Percentiles rank a stretch among this genome's conserved stretches.
phyloP scores from a whole-genome alignment of 2,329 filamentous ascomycete genomes.

The Aspergillus fumigatiaffinis region DNA sequence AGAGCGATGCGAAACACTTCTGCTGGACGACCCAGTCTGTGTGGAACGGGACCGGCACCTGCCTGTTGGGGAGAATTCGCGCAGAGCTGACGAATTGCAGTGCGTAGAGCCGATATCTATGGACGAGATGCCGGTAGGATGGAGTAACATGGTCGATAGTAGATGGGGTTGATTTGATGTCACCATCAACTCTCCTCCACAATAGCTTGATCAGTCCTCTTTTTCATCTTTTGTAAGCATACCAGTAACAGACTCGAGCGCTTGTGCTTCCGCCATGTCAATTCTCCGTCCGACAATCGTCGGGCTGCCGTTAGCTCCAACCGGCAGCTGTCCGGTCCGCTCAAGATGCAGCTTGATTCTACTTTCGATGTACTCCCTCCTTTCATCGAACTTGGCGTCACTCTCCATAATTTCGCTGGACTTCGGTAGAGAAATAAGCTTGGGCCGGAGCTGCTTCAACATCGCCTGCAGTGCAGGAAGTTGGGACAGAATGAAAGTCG shows the following conservation, averaged over 20 bases:
- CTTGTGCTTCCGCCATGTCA: constrained; percentile 37
- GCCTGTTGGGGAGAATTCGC: not conserved
- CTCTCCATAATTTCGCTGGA: constrained; percentile 34
- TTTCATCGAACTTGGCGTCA: constrained; percentile 62
- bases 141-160: not conserved
- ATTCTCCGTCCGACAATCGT: constrained; percentile 38
- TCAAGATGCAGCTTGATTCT: constrained; percentile 76
- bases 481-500: constrained; percentile 74
- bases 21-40: not conserved
- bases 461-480: constrained; percentile 72
- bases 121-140: not conserved
- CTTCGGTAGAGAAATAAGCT: constrained; percentile 48
- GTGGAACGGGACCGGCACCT: not conserved
- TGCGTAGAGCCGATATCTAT: not conserved
- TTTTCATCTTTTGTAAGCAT: constrained; percentile 31
- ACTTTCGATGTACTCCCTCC: constrained; percentile 77
- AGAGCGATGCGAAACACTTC: not conserved
- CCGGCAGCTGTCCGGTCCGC: constrained; percentile 38
- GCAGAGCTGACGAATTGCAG: not conserved
- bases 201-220: not conserved
- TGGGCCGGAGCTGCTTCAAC: constrained; percentile 63
- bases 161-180: not conserved
- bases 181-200: constrained; percentile 4
- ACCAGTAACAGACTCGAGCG: constrained; percentile 37
- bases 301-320: constrained; percentile 30